Base-by-base conservation (phyloP, 768 basidiomycete species). In the Suillus luteus region DNA sequence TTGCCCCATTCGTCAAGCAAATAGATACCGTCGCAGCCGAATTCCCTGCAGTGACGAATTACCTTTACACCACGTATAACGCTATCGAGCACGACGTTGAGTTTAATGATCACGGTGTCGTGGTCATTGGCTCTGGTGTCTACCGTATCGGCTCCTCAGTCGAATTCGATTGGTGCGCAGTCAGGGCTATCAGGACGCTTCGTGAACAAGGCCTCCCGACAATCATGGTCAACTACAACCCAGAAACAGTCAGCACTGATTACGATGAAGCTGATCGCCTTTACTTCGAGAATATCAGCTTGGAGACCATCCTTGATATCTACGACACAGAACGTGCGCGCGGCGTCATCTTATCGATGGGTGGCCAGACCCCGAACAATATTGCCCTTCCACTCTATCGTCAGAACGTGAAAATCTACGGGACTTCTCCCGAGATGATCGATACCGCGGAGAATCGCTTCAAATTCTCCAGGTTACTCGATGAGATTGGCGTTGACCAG, bases 141-240 rank as follows among this genome's bases (percentile, higher is more conserved):
- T 99, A 99, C 78, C 90, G 97, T 60, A 99, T 99, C 68, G 96
- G 97, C 19, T 99, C 96, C 2, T 98, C 96, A 5, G 96, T 99
- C 76, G 96, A 99, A 79, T 99, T 99, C 78, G 96, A 99, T 75
- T 99, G 96, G 96, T 99, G 96, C 76, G 97, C 96, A 17, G 96
- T 99, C 60, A 90, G 96, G 57, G 95, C 96, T 38, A 99, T 99
- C 73, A 83, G 96, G 69, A 99, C 97, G 0, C 83, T 99, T 35
- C 93, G 96, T 67, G 92, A 96, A n/a, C 89, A 92, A 71, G 95
- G 96, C 19, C 79, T 95, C 57, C 93, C 93, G 66, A 99, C 96
- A 5, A 87, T 99, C 76, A 99, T 99, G 96, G 92, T 99, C 80
- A 99, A 99, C 80, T 99, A 99, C 79, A 99, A 99, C 77, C 97